Base-by-base conservation (phyloP, 2,329 filamentous ascomycete species). In the Trichocomaceae sp. region DNA sequence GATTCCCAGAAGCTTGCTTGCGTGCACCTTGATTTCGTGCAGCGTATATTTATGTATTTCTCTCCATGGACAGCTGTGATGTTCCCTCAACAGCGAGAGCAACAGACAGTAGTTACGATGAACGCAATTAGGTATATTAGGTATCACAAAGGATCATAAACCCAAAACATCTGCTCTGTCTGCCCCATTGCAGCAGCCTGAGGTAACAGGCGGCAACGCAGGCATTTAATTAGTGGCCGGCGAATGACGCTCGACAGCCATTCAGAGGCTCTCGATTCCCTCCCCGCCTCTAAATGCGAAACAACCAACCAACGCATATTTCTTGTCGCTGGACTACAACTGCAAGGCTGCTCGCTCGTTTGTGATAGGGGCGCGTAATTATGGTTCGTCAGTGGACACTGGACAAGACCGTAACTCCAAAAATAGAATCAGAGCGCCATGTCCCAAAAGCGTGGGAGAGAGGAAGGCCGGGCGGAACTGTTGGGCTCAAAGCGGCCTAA, bases 271-370 rank as follows among this genome's bases (percentile, higher is more conserved):
- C 12, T 8, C 15, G 26, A 15, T 41, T 19, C 15, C 20, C 31
- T 12, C 54, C 48, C 49, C 44, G 33, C 54, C 49, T 23, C 13
- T 50, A 50, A 50, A 52, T 41, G 26, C 54, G 54, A 56, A 56
- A 56, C 54, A 48, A 26, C 54, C 39, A 52, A 29, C 39, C 20
- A 19, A 37, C 41, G 23, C 23, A 26, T 26, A 3, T 26, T 23
- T 42, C 48, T 31, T 13, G 23, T 29, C 13, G 31, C 47, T 47
- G 44, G 39, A 6, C n/a, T n/a, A n/a, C n/a, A n/a, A n/a, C 23
- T 26, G 23, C 23, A 26, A 26, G 15, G 17, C 17, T 19, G 37
- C 37, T 42, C 15, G 37, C 3, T 17, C 10, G 7, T 42, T 22
- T 22, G 39, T 42, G 39, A 42, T 17, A 42, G 17, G 17, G 39